phyloP scores from a whole-genome alignment of 352 stramenopile genomes.

The Phytophthora litchii region DNA sequence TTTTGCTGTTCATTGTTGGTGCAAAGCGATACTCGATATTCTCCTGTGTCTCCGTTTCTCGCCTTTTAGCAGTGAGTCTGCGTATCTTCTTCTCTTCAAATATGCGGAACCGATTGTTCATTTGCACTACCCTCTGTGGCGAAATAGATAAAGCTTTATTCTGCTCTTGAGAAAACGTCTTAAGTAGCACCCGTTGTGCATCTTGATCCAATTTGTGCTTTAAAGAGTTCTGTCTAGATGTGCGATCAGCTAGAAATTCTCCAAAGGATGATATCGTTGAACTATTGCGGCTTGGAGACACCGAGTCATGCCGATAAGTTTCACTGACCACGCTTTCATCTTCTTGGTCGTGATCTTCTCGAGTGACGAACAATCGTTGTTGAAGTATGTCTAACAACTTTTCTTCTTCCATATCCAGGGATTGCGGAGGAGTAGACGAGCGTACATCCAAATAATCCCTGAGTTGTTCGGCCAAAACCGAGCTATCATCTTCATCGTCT shows the following conservation, averaged over 20 bases:
- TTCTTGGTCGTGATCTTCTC: not conserved
- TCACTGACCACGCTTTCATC: conserved; percentile 1
- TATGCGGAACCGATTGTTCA: conserved; percentile 45
- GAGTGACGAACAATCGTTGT: conserved; percentile 10
- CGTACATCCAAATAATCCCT: conserved; percentile 9
- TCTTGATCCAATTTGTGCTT: conserved; percentile 13
- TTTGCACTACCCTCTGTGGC: conserved; percentile 32
- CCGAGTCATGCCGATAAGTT: not conserved
- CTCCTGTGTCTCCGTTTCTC: conserved; percentile 43
- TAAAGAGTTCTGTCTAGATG: conserved; percentile 7
- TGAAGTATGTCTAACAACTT: conserved; percentile 24
- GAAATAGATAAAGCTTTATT: conserved; percentile 32
- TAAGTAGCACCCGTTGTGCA: conserved; percentile 9
- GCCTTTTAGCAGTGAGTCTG: conserved; percentile 34
- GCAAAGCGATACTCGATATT: conserved; percentile 32
- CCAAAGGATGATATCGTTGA: conserved; percentile 19
- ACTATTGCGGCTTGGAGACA: conserved; percentile 8
- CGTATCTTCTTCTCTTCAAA: conserved; percentile 44
- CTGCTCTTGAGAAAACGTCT: conserved; percentile 19
- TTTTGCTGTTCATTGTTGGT: conserved; percentile 46
- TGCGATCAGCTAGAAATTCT: conserved; percentile 16
- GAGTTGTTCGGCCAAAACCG: conserved; percentile 21
- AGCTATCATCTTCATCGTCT: conserved; percentile 6
- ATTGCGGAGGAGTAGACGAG: not conserved
- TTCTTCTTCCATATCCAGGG: conserved; percentile 15